Evolutionary conservation across 2,329 filamentous ascomycete genomes (phyloP).

Genomic region (Cercospora zeina): DNA sequence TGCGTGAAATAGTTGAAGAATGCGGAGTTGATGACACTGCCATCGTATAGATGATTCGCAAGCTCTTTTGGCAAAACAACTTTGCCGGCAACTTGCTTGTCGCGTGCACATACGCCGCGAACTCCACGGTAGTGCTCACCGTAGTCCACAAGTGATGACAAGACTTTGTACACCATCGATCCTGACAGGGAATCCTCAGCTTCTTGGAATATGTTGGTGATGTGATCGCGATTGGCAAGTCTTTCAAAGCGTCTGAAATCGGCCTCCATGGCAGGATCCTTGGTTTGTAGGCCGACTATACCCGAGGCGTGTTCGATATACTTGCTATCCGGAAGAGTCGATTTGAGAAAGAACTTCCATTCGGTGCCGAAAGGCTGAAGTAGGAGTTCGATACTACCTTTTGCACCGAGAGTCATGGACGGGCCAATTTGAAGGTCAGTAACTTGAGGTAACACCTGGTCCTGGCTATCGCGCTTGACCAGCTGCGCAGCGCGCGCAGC

Average conservation of each 20-base stretch:
- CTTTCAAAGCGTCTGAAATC: slow-evolving; percentile 11
- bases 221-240: slow-evolving; percentile 1
- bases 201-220: not conserved
- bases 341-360: slow-evolving; percentile 9
- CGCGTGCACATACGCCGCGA: not conserved
- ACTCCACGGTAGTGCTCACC: slow-evolving; percentile 6
- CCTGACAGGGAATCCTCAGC: slow-evolving; percentile 3
- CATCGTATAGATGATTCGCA: not conserved
- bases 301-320: slow-evolving; percentile 3
- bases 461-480: not conserved
- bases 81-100: slow-evolving; percentile 6
- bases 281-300: not conserved
- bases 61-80: slow-evolving; percentile 10
- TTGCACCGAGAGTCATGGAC: not conserved
- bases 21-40: slow-evolving; percentile 4
- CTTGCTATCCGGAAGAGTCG: not conserved
- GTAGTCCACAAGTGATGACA: slow-evolving; percentile 14
- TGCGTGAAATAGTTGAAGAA: slow-evolving; percentile 13
- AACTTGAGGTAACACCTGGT: not conserved
- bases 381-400: slow-evolving; percentile 2
- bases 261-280: not conserved
- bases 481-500: slow-evolving; percentile 6
- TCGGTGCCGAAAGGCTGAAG: not conserved
- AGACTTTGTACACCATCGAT: slow-evolving; percentile 11
- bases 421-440: not conserved